These are phyloP conservation scores for Novymonas esmeraldas DNA, from an alignment of 208 protist species.

Conservation along the genomic window DNA sequence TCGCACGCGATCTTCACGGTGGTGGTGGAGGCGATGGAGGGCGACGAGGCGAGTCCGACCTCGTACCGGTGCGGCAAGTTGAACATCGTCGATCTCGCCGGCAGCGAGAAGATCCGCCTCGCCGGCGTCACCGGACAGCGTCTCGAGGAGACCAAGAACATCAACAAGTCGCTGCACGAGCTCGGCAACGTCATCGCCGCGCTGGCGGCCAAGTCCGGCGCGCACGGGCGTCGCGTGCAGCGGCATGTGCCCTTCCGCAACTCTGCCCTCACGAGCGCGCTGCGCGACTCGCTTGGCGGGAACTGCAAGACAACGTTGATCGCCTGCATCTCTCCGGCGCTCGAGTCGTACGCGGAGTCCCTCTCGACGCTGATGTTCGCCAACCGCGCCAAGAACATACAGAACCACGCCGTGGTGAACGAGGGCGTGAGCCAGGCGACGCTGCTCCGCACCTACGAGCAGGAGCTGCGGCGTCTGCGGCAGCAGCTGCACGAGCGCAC, in stretches of 20 bases:
- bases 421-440: constrained; percentile 59
- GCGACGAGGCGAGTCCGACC: constrained; percentile 48
- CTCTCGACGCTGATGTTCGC: constrained; percentile 83
- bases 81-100: constrained; percentile 93
- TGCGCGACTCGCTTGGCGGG: constrained; percentile 92
- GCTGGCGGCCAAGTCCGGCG: constrained; percentile 68
- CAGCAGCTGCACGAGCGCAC: constrained; percentile 49
- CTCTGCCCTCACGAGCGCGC: constrained; percentile 95
- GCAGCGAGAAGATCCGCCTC: constrained; percentile 88
- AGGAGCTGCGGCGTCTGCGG: constrained; percentile 56
- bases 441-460: constrained; percentile 66
- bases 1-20: constrained; percentile 97
- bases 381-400: constrained; percentile 75
- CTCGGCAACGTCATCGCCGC: constrained; percentile 90
- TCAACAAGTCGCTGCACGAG: constrained; percentile 93
- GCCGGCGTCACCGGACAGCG: constrained; percentile 79
- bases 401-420: constrained; percentile 68
- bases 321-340: constrained; percentile 82
- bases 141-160: constrained; percentile 88
- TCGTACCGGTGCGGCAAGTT: constrained; percentile 71
- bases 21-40: constrained; percentile 62
- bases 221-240: constrained; percentile 51
- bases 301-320: constrained; percentile 96
- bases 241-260: constrained; percentile 95
- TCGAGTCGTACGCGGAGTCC: constrained; percentile 79